Base-by-base conservation (phyloP, 2,329 filamentous ascomycete species). In the Aspergillus costaricaensis region DNA sequence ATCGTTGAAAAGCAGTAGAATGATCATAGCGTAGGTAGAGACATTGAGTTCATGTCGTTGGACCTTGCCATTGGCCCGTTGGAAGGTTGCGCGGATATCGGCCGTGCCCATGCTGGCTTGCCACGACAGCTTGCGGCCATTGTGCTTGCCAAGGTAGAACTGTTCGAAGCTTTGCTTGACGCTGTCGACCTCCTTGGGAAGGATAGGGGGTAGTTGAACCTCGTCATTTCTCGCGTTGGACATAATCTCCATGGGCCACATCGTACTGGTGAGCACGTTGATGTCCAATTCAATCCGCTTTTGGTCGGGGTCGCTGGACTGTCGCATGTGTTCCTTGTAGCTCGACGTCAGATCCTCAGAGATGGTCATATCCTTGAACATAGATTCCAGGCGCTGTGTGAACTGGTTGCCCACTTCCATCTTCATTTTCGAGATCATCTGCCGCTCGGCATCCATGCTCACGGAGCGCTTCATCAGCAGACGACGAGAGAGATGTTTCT, bases 361-460 rank as follows among this genome's bases (percentile, higher is more conserved):
- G 12, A 93, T 87, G 15, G 89, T 87, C 86, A 98, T 93, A 71
- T 99, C 95, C 77, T 92, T 93, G 81, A 99, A 97, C 92, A 99
- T 98, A 65, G 92, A 91, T 73, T 99, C 95, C 48, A 99, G 86
- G 74, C 96, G 96, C 70, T 87, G 82, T 0, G 95, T 98, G 74
- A 98, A 98, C 67, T 92, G 89, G 74, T 96, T 96, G 41, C 95
- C 95, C 55, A 98, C 87, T 74, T 97, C 94, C 72, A 95, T 87
- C 83, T 97, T 98, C 92, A 99, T 97, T 65, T 94, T 91, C 0
- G 89, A 90, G 55, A 99, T 95, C 86, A 99, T 96, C 70, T 95
- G 90, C 74, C 94, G 93, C 78, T 99, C 95, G 0, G 92, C 91
- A 70, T 97, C 94, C 65, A 91, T 89, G 72, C 91, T 96, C 67